A percentile compares a stretch with the other conserved stretches of the same genome.
Conservation (phyloP, 495 filamentous ascomycete species). For the Penicillium odoratum region DNA sequence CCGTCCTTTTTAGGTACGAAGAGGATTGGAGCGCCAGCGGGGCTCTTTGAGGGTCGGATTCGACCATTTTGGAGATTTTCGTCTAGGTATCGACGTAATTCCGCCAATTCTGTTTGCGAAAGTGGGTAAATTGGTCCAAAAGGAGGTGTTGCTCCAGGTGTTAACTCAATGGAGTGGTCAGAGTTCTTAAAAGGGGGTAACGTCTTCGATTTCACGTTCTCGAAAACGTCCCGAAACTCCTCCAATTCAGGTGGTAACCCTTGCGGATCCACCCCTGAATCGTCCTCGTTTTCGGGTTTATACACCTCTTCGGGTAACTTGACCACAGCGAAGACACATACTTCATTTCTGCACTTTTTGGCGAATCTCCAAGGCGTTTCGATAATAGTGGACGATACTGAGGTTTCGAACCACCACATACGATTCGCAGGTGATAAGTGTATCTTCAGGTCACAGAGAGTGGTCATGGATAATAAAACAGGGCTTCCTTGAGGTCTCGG, state of each 20-base stretch:
- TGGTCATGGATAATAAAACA: too few species aligned
- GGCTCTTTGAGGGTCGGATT: background rate
- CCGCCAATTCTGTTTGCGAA: background rate
- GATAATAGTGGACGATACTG: too few species aligned
- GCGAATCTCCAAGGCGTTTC: background rate
- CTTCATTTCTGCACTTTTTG: background rate
- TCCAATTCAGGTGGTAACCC: background rate
- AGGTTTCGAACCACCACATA: too few species aligned
- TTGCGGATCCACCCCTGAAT: too few species aligned
- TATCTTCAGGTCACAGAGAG: too few species aligned
- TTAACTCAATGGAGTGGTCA: background rate
- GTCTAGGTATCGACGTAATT: background rate
- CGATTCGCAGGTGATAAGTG: too few species aligned
- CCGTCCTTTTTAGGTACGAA: background rate
- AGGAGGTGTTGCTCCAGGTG: background rate
- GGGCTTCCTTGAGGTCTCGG: too few species aligned
- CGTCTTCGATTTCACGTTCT: background rate
- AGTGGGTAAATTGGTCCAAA: background rate
- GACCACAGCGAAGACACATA: background rate
- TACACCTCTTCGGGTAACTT: background rate
- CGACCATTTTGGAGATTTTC: background rate
- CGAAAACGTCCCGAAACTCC: background rate
- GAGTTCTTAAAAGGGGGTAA: background rate
- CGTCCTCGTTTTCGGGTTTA: background rate
- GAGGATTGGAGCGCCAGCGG: background rate